phyloP scores from a whole-genome alignment of 2,329 filamentous ascomycete genomes.

The Trichoderma pleuroti region DNA sequence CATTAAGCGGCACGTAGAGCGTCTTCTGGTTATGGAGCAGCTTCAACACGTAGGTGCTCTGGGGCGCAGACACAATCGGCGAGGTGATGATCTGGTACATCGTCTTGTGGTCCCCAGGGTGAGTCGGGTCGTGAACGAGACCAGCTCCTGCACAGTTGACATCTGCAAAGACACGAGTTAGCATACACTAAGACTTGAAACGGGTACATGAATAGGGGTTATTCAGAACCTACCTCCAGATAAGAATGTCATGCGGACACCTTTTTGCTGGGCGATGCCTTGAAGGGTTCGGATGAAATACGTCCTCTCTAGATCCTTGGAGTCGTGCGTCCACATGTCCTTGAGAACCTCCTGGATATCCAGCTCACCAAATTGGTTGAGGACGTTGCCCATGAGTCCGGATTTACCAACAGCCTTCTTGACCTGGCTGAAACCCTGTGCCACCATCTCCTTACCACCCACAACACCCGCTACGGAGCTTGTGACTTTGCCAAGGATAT shows the following conservation, averaged over 20 bases:
- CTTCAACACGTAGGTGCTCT: conserved; percentile 81
- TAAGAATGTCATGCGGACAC: conserved; percentile 92
- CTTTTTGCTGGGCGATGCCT: conserved; percentile 92
- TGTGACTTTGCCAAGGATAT: conserved; percentile 90
- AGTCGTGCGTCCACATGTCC: conserved; percentile 98
- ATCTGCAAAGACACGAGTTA: conserved; percentile 41
- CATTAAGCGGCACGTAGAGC: conserved; percentile 87
- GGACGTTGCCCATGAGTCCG: conserved; percentile 89
- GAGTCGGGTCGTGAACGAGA: conserved; percentile 86
- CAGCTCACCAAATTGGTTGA: conserved; percentile 95
- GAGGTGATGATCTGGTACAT: conserved; percentile 99
- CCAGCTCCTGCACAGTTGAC: conserved; percentile 91
- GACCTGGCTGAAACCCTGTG: conserved; percentile 87
- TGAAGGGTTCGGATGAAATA: conserved; percentile 95
- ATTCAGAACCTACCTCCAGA: conserved; percentile 63
- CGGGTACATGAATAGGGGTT: neutral
- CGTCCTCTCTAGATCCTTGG: conserved; percentile 93
- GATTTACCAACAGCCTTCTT: conserved; percentile 96
- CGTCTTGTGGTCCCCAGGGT: conserved; percentile 92
- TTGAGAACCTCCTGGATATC: conserved; percentile 91
- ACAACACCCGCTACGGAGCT: conserved; percentile 94
- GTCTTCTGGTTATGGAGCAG: conserved; percentile 93
- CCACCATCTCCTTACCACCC: conserved; percentile 88
- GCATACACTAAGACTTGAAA: neutral
- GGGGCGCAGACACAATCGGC: conserved; percentile 85